Evolutionary conservation across 1,284 basidiomycete species (phyloP), one percentile per base, ranked within the genome.

Genomic region (Ceratorhiza oryzae-sativae): DNA sequence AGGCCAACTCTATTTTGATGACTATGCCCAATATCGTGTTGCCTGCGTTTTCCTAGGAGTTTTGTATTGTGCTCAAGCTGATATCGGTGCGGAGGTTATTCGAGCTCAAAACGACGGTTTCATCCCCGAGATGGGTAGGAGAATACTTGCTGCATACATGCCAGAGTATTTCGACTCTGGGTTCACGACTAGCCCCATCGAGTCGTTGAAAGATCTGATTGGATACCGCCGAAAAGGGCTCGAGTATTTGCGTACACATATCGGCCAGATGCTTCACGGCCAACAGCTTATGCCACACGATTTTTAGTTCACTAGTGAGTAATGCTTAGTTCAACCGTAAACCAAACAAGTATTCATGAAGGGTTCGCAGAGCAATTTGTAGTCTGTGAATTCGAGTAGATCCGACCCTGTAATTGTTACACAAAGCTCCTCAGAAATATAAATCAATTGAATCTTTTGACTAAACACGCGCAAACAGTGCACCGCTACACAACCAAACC

Each of bases 1-100:
- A 18, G 85, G 82, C 27, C 83, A 84, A 72, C 78, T 85, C 3
- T 85, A 81, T 73, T 75, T 84, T 10, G 72, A 76, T 15, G 74
- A 80, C 48, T 77, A 78, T 42, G 75, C 73, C 8, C 75, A 78
- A 2, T 85, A 84, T 61, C 55, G 75, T 27, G 72, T 73, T 0
- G 32, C 83, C 10, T 81, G 81, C 71, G 73, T 73, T 1, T 79
- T 83, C 72, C 77, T 85, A 13, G 83, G 83, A 1, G 41, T 84
- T 6, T 63, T 27, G 46, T 25, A 36, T 10, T 27, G 34, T 36
- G 9, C 27, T 23, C 30, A 36, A 18, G 55, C 30, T 15, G 2
- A 23, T 9, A 23, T 8, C 13, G 55, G 32, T 12, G 27, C 12
- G 12, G 55, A 58, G 6, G 5, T 36, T 32, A 15, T 58, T 4